phyloP scores from a whole-genome alignment of 768 basidiomycete species.

The Steccherinum ochraceum region DNA sequence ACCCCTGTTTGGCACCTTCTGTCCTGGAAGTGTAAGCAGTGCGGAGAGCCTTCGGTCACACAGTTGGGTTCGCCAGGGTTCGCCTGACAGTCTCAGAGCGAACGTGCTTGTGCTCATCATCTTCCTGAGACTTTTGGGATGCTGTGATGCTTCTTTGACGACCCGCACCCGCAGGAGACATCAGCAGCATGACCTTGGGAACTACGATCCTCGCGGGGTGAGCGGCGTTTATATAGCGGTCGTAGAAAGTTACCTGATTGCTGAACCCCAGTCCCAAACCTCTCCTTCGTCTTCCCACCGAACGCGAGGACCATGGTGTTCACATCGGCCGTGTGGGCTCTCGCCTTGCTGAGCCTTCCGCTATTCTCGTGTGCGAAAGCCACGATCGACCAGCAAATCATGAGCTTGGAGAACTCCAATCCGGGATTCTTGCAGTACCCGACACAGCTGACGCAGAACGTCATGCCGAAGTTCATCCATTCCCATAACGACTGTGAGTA shows the following conservation, averaged over 20 bases:
- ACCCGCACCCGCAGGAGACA: not conserved
- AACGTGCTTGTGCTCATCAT: no score
- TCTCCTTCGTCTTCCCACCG: not conserved
- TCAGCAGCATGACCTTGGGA: not conserved
- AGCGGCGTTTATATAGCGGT: not conserved
- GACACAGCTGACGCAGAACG: constrained; percentile 40
- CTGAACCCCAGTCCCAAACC: not conserved
- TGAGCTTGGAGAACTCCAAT: constrained; percentile 22
- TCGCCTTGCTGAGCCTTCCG: constrained; percentile 2
- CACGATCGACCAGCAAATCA: constrained; percentile 14
- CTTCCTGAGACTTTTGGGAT: no score
- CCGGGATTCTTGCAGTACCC: constrained; percentile 37
- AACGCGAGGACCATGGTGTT: no score
- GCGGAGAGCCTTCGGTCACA: no score
- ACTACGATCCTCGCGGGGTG: not conserved
- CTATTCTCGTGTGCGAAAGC: constrained; percentile 12
- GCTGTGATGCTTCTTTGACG: no score
- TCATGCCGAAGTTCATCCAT: constrained; percentile 43
- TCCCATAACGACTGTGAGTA: constrained; percentile 49
- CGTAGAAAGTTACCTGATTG: not conserved
- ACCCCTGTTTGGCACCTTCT: no score
- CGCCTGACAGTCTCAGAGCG: no score
- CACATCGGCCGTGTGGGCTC: no score
- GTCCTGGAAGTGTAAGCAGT: no score
- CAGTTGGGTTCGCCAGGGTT: no score